These are phyloP conservation scores for Fusarium circinatum DNA, from an alignment of 2,329 filamentous ascomycete genomes.

Conservation along the genomic window DNA sequence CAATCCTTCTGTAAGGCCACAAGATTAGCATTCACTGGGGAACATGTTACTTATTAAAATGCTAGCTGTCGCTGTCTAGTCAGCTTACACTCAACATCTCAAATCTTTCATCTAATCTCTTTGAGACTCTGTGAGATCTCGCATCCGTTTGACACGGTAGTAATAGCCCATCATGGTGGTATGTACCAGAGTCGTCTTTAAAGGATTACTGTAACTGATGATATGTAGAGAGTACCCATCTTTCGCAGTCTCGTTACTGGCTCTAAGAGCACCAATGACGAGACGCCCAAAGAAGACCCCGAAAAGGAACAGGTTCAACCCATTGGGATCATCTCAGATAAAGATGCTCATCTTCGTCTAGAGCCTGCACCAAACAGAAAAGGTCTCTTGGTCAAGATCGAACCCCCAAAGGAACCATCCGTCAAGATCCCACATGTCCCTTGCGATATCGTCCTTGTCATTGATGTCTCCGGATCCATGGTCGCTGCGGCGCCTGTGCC, in stretches of 20 bases:
- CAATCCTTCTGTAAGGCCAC: background rate
- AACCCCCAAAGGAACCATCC: slow-evolving; percentile 54
- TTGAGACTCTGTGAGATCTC: background rate
- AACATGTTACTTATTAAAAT: slow-evolving; percentile 4
- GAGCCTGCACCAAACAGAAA: slow-evolving; percentile 52
- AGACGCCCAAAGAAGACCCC: background rate
- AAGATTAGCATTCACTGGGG: background rate
- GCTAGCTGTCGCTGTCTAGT: background rate
- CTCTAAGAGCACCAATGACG: background rate
- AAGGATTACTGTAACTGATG: background rate
- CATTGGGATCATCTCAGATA: background rate
- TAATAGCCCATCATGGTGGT: slow-evolving; percentile 30
- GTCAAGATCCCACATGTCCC: slow-evolving; percentile 54
- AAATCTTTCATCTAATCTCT: background rate
- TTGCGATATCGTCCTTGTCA: slow-evolving; percentile 70
- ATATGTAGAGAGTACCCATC: slow-evolving; percentile 32
- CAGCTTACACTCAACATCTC: background rate
- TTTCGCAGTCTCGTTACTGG: background rate
- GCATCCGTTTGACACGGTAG: background rate
- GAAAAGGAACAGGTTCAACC: background rate
- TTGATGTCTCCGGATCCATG: slow-evolving; percentile 72
- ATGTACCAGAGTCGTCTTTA: background rate
- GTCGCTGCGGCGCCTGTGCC: slow-evolving; percentile 57
- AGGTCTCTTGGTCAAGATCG: slow-evolving; percentile 58
- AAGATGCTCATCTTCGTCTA: slow-evolving; percentile 46